Evolutionary conservation across 1,139 yeast genomes (phyloP), one percentile per base, ranked within the genome.

Genomic region (Debaryomyces nepalensis): DNA sequence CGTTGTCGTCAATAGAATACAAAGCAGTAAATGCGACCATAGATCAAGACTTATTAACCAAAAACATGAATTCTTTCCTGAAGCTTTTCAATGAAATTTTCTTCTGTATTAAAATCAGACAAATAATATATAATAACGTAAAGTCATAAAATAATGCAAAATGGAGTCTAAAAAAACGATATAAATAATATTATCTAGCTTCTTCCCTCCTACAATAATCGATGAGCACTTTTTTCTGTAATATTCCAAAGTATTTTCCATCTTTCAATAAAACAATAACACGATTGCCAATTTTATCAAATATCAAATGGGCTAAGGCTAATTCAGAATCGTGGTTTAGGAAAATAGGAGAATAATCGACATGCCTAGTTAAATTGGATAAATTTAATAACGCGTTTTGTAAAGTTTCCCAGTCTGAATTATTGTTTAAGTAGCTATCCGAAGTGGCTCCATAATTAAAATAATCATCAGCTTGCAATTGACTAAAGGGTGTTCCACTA

Each of bases 171-270:
- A 20, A 19, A 10, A 31, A 11, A 10, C n/a, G 24, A 27, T 10
- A 16, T 8, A 12, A 27, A 27, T 20, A 15, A 16, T 2, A 15
- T 35, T 29, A 16, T 33, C 29, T 19, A 19, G 33, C 21, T 16
- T 39, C 42, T 8, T 42, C 51, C 30, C 63, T 53, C 44, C 73
- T 55, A 42, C 67, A 58, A 48, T 59, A 76, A 45, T 79, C 82
- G 42, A 80, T 74, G 50, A 79, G 74, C 36, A 70, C 70, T 58
- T 81, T 81, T 53, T 79, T 79, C 54, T 81, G 84, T 48, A 81
- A 60, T 3, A 79, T 67, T 0, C 84, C 84, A 46, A 70, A 68
- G 54, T 72, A 80, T 44, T 62, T 59, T 8, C 84, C 84, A 27
- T 75, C 65, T 40, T 69, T 68, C n/a, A 73, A 55, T 23, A 79